Evolutionary conservation across 345 rosid genomes (phyloP), one percentile per base, ranked within the genome.

Genomic region (Eutrema yunnanense): DNA sequence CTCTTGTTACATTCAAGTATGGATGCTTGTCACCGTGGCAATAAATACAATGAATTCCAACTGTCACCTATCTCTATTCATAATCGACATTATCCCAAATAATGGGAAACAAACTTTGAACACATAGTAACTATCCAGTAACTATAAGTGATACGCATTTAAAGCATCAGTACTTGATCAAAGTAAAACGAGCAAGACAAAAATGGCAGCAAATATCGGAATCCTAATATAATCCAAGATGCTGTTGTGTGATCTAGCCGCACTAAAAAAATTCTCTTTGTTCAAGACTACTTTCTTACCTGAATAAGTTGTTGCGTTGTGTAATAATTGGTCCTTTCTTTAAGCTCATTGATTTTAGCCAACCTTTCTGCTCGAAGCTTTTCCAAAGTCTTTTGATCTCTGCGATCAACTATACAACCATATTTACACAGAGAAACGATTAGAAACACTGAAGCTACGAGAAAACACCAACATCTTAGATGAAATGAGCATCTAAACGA

Each of bases 321-420:
- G 76, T 95, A 92, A 79, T 90, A 92, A 80, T 95, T 95, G 64
- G 96, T 95, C 79, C 78, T 85, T 83, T 95, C 99, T 76, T 95
- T 95, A 72, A 95, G 96, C 78, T 90, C 99, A 62, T 95, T 87
- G 55, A 95, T 92, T 81, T 90, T 95, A 5, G 84, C 89, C 83
- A 88, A 86, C 80, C 96, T 86, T 78, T 95, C 99, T 36, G 88
- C 86, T 36, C 93, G 89, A 54, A 92, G 92, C 79, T 84, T 86
- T 79, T 87, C 96, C 61, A 95, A 82, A 52, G 84, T 83, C 78
- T 83, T 88, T 69, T 92, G 90, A 84, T 95, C 96, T 80, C 84
- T 95, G 37, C 78, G 86, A 43, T 95, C 96, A 78, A 89, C 99
- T 92, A 66, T 44, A 69, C 33, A 44, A 78, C 50, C 65, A 78